Percentiles rank a stretch among this genome's conserved stretches.
These are phyloP conservation scores for Grosmannia serpens DNA, from an alignment of 2,329 filamentous ascomycete genomes.

Conservation along the genomic window DNA sequence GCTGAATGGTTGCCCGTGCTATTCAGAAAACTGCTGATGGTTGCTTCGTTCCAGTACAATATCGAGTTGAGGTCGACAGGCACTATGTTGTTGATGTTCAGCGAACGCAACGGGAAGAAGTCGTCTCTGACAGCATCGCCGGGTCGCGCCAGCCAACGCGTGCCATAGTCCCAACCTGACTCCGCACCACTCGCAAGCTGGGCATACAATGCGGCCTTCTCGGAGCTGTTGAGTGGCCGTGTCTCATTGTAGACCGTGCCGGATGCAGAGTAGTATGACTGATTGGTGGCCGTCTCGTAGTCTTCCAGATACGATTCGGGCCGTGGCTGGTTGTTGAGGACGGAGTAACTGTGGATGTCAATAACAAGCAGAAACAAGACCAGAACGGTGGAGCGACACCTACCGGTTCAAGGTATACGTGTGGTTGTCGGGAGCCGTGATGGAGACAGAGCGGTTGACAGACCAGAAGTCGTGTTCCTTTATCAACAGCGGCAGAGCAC, in stretches of 20 bases:
- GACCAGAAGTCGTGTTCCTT: constrained; percentile 54
- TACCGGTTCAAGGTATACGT: constrained; percentile 47
- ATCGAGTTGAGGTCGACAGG: constrained; percentile 60
- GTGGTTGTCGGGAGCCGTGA: constrained; percentile 30
- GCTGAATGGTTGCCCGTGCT: constrained; percentile 36
- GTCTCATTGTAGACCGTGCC: constrained; percentile 47
- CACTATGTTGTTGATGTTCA: constrained; percentile 47
- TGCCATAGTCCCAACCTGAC: constrained; percentile 52
- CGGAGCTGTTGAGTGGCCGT: constrained; percentile 35
- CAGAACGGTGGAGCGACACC: constrained; percentile 10
- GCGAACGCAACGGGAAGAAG: constrained; percentile 53
- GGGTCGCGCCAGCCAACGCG: constrained; percentile 47
- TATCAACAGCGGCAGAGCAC: constrained; percentile 50
- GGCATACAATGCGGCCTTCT: constrained; percentile 43
- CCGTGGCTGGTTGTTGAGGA: constrained; percentile 52
- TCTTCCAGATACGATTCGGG: constrained; percentile 59
- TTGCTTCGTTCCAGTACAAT: constrained; percentile 52
- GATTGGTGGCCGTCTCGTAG: constrained; percentile 52
- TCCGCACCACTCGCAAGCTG: constrained; percentile 56
- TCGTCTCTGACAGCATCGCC: constrained; percentile 45
- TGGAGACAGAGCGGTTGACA: constrained; percentile 44
- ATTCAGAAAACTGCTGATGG: constrained; percentile 43
- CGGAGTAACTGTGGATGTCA: constrained; percentile 34
- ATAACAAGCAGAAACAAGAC: background rate
- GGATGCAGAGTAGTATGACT: constrained; percentile 46